phyloP scores from a whole-genome alignment of 306 rosid species.

The Sechiopsis laciniata region DNA sequence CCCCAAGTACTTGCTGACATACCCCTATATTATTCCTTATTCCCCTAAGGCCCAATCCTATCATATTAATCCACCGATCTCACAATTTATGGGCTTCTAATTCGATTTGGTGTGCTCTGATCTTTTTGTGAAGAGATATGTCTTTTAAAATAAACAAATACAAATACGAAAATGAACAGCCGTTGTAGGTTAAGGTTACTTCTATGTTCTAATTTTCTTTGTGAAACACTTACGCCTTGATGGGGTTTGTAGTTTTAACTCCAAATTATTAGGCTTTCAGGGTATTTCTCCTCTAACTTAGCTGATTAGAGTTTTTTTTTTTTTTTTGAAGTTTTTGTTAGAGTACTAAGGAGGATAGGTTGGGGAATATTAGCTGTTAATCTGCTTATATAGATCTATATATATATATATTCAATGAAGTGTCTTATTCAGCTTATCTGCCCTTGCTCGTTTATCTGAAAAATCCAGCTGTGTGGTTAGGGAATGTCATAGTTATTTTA shows the following conservation, averaged over 20 bases:
- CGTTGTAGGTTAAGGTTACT: background rate
- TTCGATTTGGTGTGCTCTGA: too few species aligned
- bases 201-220: background rate
- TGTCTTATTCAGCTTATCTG: background rate
- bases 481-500: background rate
- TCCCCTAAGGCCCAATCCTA: too few species aligned
- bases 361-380: background rate
- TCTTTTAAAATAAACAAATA: too few species aligned
- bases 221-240: background rate
- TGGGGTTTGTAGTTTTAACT: background rate
- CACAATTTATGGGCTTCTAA: too few species aligned
- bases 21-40: too few species aligned
- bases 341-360: too few species aligned
- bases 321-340: too few species aligned
- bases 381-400: background rate
- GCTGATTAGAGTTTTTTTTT: too few species aligned
- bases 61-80: too few species aligned
- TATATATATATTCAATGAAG: background rate
- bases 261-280: background rate
- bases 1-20: too few species aligned
- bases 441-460: background rate
- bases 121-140: too few species aligned
- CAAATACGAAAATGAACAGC: background rate
- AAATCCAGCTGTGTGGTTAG: background rate
- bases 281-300: background rate